Conservation (phyloP, 1,284 basidiomycete species). For the Trametes sp. region DNA sequence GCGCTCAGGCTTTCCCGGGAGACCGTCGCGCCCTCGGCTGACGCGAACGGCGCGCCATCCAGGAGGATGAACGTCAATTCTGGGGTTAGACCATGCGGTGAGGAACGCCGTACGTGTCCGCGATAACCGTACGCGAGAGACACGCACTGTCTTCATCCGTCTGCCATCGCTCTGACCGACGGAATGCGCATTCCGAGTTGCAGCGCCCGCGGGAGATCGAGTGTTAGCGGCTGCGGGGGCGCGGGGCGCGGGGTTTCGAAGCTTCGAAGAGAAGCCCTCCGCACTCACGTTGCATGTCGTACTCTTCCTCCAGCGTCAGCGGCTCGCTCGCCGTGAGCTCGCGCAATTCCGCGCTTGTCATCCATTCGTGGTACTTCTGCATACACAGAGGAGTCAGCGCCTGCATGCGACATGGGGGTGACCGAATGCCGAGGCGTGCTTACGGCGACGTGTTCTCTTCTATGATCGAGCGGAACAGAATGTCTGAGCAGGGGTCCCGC, state of each 20-base stretch:
- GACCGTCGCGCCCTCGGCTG: conserved; percentile 30
- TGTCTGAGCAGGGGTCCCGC: conserved; percentile 7
- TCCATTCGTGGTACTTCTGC: conserved; percentile 92
- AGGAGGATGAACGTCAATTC: conserved; percentile 68
- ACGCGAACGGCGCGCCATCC: conserved; percentile 36
- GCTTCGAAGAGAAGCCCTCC: not conserved
- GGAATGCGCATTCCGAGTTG: conserved; percentile 18
- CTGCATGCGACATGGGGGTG: not conserved
- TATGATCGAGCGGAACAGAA: conserved; percentile 31
- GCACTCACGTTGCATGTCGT: conserved; percentile 88
- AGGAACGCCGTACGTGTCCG: conserved; percentile 11
- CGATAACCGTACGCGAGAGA: conserved; percentile 7
- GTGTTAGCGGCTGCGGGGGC: conserved; percentile 8
- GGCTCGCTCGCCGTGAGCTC: conserved; percentile 89
- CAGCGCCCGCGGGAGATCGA: not conserved
- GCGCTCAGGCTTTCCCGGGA: conserved; percentile 47
- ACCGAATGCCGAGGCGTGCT: conserved; percentile 25
- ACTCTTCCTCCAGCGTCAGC: conserved; percentile 84
- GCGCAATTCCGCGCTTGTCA: conserved; percentile 80
- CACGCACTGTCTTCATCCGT: conserved; percentile 84
- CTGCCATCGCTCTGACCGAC: conserved; percentile 79
- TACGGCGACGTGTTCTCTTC: conserved; percentile 69
- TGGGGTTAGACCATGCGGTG: conserved; percentile 38
- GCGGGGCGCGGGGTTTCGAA: conserved; percentile 13
- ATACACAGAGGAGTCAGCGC: conserved; percentile 6